Conservation (phyloP, 2,329 filamentous ascomycete species). For the Trichoderma simmonsii region DNA sequence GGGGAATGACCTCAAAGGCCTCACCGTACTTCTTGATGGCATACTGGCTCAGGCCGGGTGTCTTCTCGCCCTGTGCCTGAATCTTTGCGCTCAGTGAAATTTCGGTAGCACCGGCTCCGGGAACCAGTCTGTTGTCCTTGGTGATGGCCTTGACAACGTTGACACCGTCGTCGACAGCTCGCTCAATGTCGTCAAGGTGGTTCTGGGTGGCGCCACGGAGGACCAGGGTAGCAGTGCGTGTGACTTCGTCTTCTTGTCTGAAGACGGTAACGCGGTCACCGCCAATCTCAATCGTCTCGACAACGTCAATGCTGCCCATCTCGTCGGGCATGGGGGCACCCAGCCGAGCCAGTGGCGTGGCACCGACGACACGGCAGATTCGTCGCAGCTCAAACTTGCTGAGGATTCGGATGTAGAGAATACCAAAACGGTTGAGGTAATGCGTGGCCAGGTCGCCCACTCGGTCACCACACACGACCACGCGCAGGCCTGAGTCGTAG, state of each 20-base stretch:
- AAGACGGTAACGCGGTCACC: constrained; percentile 98
- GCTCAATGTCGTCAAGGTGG: constrained; percentile 94
- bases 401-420: constrained; percentile 92
- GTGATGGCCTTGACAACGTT: constrained; percentile 99
- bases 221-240: constrained; percentile 89
- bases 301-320: constrained; percentile 91
- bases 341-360: constrained; percentile 90
- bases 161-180: constrained; percentile 95
- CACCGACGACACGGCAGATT: constrained; percentile 92
- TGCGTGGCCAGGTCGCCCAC: constrained; percentile 94
- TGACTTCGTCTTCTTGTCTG: constrained; percentile 89
- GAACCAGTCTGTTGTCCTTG: constrained; percentile 83
- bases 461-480: constrained; percentile 88
- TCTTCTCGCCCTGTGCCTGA: constrained; percentile 86
- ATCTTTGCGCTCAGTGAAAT: constrained; percentile 91
- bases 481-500: constrained; percentile 87
- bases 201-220: constrained; percentile 96
- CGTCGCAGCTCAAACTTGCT: constrained; percentile 97
- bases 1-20: constrained; percentile 94
- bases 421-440: constrained; percentile 96
- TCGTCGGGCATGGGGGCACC: constrained; percentile 99
- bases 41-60: constrained; percentile 88
- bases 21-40: constrained; percentile 97
- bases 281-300: constrained; percentile 96
- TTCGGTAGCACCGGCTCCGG: constrained; percentile 91